Evolutionary conservation across 371 early-diverging fungal genomes (phyloP), one percentile per base, ranked within the genome.

Genomic region (Mortierella sp.): DNA sequence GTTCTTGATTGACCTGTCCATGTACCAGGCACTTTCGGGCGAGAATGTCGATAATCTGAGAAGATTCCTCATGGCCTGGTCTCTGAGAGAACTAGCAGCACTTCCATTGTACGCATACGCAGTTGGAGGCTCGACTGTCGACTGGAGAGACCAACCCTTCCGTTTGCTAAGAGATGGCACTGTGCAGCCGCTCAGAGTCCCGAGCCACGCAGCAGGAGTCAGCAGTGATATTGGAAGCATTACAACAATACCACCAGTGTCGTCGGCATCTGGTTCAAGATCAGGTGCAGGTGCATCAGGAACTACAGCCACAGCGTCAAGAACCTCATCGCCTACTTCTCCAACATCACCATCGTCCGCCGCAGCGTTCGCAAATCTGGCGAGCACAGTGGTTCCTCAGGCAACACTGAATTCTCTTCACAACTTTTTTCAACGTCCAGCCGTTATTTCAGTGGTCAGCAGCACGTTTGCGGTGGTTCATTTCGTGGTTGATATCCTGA

Each of bases 101-200:
- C 73, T 96, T n/a, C 96, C 96, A 1, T 79, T 96, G 10, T 96
- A 87, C 67, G 27, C 91, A 0, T 92, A 86, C 65, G 95, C 95
- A 2, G 90, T 95, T 71, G 74, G 73, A 3, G 97, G 96, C 5
- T 89, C 88, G 52, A 86, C 85, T 10, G 92, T 97, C 14, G 85
- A 86, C 19, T 98, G 98, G 98, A 88, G 98, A 12, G 95, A 91
- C 27, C 84, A 82, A 54, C 63, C 79, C 3, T 92, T 86, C 52
- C 46, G 71, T 49, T 77, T 91, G 48, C 54, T 79, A 31, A 71
- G 81, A 2, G 88, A 88, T 62, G 88, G 90, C 1, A 88, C 89
- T 0, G 91, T 87, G 17, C 63, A 82, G n/a, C n/a, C n/a, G n/a
- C n/a, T n/a, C n/a, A n/a, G n/a, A n/a, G n/a, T n/a, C n/a, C n/a